phyloP scores from a whole-genome alignment of 257 asterid genomes.

The Apocynum venetum region DNA sequence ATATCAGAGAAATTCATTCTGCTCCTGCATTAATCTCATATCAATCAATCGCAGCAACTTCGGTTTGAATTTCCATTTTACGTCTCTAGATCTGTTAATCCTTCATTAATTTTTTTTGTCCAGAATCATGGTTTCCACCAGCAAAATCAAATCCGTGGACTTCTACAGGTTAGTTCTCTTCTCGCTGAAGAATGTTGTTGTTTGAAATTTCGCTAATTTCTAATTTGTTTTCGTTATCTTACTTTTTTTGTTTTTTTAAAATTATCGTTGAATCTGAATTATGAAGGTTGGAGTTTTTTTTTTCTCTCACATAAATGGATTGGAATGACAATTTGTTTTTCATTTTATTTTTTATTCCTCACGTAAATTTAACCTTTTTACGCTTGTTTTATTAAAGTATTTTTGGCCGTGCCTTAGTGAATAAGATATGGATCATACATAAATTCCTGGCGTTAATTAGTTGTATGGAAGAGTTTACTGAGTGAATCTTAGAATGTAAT shows the following conservation, averaged over 20 bases:
- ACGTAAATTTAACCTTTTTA: neutral
- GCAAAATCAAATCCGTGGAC: conserved; percentile 59
- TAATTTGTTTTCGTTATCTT: neutral
- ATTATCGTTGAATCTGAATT: neutral
- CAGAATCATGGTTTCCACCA: conserved; percentile 41
- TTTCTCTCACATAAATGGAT: neutral
- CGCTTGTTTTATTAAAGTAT: neutral
- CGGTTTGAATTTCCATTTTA: neutral
- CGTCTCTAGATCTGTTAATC: conserved; percentile 24
- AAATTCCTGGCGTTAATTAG: neutral
- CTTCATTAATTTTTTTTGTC: neutral
- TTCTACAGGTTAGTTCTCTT: conserved; percentile 42
- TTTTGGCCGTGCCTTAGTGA: neutral
- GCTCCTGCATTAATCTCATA: neutral
- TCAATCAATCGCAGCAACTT: neutral
- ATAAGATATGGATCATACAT: neutral
- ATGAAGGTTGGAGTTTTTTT: neutral
- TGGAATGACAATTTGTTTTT: no score
- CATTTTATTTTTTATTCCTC: neutral
- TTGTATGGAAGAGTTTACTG: neutral
- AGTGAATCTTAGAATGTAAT: neutral
- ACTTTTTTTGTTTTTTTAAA: neutral
- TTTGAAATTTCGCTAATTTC: neutral
- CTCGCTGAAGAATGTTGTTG: neutral
- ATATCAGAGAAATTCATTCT: neutral